These are phyloP conservation scores for Cenchrus purpureus DNA, from an alignment of 176 grass and related monocot genomes.

Conservation along the genomic window DNA sequence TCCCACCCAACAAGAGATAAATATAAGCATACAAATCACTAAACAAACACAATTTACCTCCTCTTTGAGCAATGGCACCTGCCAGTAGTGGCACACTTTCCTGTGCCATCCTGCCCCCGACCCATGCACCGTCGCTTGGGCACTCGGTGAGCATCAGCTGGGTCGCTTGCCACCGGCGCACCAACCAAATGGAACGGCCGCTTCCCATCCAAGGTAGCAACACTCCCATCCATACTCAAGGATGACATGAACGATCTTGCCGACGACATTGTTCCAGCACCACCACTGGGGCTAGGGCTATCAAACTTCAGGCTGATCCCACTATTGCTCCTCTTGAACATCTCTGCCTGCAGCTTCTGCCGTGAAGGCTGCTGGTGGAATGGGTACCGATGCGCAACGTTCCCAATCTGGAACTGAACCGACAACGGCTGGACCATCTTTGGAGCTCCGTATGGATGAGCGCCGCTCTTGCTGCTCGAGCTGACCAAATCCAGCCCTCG, in stretches of 20 bases:
- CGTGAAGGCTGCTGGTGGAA: conserved; percentile 65
- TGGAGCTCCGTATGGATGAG: conserved; percentile 34
- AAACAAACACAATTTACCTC: conserved; percentile 50
- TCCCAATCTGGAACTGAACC: conserved; percentile 56
- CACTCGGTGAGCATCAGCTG: conserved; percentile 34
- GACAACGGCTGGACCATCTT: conserved; percentile 57
- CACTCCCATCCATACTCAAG: conserved; percentile 75
- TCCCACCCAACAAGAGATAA: conserved; percentile 11
- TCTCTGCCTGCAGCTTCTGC: conserved; percentile 79
- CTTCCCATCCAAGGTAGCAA: conserved; percentile 72
- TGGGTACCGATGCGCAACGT: conserved; percentile 49
- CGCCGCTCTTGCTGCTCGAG: conserved; percentile 29
- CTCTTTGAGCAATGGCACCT: conserved; percentile 91
- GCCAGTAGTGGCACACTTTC: conserved; percentile 68
- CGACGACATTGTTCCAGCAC: conserved; percentile 56
- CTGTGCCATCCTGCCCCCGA: conserved; percentile 65
- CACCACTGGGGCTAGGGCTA: conserved; percentile 32
- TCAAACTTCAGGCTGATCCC: conserved; percentile 78
- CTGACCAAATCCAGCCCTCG: conserved; percentile 39
- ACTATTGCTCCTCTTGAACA: conserved; percentile 69
- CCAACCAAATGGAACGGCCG: conserved; percentile 68
- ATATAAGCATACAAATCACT: neutral
- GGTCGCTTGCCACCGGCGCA: conserved; percentile 51
- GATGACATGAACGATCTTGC: conserved; percentile 74
- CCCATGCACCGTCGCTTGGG: conserved; percentile 62